Evolutionary conservation across 1,139 yeast genomes (phyloP), one percentile per base, ranked within the genome.

Genomic region (Magnusiomyces suaveolens): DNA sequence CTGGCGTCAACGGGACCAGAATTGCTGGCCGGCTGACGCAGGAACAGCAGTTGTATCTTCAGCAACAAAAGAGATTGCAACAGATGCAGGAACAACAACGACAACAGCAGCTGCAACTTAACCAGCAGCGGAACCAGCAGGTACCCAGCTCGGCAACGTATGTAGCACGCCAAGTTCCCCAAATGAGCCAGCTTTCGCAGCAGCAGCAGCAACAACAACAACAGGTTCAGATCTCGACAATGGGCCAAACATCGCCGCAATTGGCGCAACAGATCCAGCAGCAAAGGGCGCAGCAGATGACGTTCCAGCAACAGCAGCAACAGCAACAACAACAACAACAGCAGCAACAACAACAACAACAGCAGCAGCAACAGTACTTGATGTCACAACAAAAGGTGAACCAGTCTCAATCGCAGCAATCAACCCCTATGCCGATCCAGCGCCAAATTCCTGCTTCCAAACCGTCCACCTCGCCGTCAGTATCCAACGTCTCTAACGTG

Each of bases 111-210:
- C 69, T 46, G 25, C 39, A 18, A 16, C 38, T 32, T 25, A 21
- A 18, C n/a, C n/a, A 24, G 41, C 24, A 2, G 14, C 3, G 3
- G 10, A 47, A 23, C 14, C 50, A 41, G 29, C 46, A 25, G 14
- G 50, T 46, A 33, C 48, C 43, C 24, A n/a, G n/a, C n/a, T n/a
- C n/a, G n/a, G 46, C 50, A 38, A 41, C 33, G 2, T 33, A 43
- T 23, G 47, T 23, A 14, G 43, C 43, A 4, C 43, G 43, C 20
- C 51, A 24, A 39, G 32, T 39, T 48, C 46, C 47, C 26, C 50
- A 48, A 43, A 23, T 41, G 25, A 51, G 65, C 49, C 66, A 63
- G 52, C 59, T 63, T 59, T 62, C 64, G 60, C 69, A 63, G 47
- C 32, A 59, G 56, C 64, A 65, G n/a, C 43, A 38, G 4, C 61